Evolutionary conservation across 345 rosid species (phyloP), one percentile per base, ranked within the genome.

Genomic region (Brassica rapa): DNA sequence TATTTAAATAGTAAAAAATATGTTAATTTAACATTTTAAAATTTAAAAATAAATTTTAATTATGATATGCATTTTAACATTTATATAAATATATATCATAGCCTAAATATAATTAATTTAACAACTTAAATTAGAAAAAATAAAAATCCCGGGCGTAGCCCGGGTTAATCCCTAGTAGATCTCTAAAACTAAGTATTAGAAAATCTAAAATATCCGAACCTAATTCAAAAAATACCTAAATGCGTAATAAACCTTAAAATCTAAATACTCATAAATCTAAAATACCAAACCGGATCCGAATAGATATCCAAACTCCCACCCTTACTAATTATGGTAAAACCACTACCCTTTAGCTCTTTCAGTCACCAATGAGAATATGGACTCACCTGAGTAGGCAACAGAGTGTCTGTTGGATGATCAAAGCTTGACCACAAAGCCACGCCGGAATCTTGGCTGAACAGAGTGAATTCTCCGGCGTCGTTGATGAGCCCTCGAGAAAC

Each of bases 331-430:
- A 53, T n/a, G 19, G 56, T 49, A 49, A 49, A 46, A 21, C 25
- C 8, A 61, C 37, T 27, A 25, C 65, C 1, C 37, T 15, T n/a
- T 27, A 19, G 4, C 1, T 62, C 37, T 27, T 6, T 4, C 19
- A 27, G 9, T 29, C 8, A 29, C 39, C 39, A 62, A 29, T 62
- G 16, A 14, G 21, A 62, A 51, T 27, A 8, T 24, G n/a, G 23
- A 37, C 75, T 71, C 19, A 53, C 72, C 79, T 89, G 90, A 5
- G 81, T 72, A 51, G 93, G 90, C 30, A 89, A 29, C 5, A 91
- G 19, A 3, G 90, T 86, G 27, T 91, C 89, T 0, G 93, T 84
- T 5, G 91, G 90, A 8, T 80, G 1, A 66, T 59, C 79, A 74
- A 88, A 91, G 68, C 83, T 83, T 71, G 83, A 76, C 91, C 96